These are phyloP conservation scores for Globisporangium nodosum DNA, from an alignment of 352 stramenopile species.

Conservation along the genomic window DNA sequence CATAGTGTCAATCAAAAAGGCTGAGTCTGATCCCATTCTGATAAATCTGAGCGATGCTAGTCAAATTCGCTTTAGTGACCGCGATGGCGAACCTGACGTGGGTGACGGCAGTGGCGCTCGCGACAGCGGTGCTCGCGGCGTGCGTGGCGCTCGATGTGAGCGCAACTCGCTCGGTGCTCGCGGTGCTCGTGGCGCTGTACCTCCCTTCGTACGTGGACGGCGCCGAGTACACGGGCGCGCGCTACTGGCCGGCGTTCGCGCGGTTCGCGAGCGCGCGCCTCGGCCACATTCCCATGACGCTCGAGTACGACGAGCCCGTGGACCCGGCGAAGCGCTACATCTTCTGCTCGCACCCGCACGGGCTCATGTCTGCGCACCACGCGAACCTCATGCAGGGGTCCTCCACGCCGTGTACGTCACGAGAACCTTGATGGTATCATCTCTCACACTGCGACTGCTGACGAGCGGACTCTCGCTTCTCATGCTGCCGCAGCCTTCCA, in stretches of 20 bases:
- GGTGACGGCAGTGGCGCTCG: constrained; percentile 23
- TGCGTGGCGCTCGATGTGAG: constrained; percentile 25
- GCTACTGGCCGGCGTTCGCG: constrained; percentile 53
- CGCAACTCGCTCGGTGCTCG: constrained; percentile 12
- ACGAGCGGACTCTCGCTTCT: not conserved
- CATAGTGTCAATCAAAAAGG: too few species aligned
- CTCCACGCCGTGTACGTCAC: constrained; percentile 43
- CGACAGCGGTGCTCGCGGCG: constrained; percentile 21
- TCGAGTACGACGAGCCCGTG: constrained; percentile 68
- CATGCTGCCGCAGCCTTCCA: constrained; percentile 42
- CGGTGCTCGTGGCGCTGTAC: constrained; percentile 29
- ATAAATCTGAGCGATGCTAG: not conserved
- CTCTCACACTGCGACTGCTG: not conserved
- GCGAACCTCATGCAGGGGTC: constrained; percentile 52
- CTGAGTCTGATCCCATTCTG: too few species aligned
- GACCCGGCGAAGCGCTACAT: constrained; percentile 66
- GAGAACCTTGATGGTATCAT: not conserved
- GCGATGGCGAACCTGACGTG: constrained; percentile 16
- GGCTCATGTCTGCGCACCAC: constrained; percentile 65
- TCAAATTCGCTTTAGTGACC: constrained; percentile 4
- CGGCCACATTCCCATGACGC: constrained; percentile 35
- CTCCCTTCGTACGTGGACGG: constrained; percentile 57
- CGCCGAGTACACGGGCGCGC: constrained; percentile 48
- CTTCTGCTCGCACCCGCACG: constrained; percentile 76
- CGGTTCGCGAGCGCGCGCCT: constrained; percentile 27